Evolutionary conservation across 306 rosid species (phyloP), one percentile per base, ranked within the genome.

Genomic region (Acacia melanoxylon): DNA sequence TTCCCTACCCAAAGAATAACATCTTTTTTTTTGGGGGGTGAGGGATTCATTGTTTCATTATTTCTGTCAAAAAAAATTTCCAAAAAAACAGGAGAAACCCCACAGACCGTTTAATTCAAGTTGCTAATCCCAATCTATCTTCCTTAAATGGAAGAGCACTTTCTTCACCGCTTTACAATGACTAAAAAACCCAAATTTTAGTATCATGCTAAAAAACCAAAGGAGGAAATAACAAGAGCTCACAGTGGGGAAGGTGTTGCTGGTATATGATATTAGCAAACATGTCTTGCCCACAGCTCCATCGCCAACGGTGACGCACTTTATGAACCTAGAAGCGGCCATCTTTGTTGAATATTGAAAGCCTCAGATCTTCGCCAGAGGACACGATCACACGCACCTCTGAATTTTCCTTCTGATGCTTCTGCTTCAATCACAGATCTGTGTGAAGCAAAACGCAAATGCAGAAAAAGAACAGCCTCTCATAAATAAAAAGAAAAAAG

Each of bases 231-330:
- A 56, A 3, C 8, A 46, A 41, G 72, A 74, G 72, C 93, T 87
- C 54, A 96, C 98, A 67, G 99, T 96, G 75, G 99, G 99, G 82
- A 96, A 96, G 84, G 99, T 96, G 83, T 96, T 96, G 94, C 99
- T 96, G 86, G 99, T 96, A 72, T 96, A 96, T 80, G 98, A 96
- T 81, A 96, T 96, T n/a, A 96, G 89, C 90, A 96, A 92, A 88
- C 98, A 96, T 33, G 99, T 96, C 86, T 96, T 96, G 66, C 99
- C 99, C 78, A 96, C 99, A 83, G 98, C 99, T 79, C 99, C 99
- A 75, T 96, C 99, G 14, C 99, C 98, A 81, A 96, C 99, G 37
- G 99, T 96, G 71, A 96, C 99, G 82, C 98, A 96, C 93, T 96
- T 96, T 83, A 96, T 94, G 94, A 96, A 96, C 95, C 97, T 93